Evolutionary conservation across 192 early-diverging fungal species (phyloP), one percentile per base, ranked within the genome.

Genomic region (Oehlia diaphana): DNA sequence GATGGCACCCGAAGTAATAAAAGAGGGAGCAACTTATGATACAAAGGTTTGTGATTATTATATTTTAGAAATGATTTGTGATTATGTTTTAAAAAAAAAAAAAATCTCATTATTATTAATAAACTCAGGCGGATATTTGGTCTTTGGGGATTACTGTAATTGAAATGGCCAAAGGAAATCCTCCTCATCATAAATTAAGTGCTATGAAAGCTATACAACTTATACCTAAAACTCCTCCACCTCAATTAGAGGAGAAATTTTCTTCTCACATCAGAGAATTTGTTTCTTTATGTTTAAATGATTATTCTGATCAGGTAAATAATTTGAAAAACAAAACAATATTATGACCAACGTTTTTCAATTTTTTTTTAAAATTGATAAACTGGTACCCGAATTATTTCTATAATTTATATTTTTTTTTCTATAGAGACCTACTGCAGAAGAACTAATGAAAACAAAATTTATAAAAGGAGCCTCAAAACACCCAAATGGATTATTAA

Each of bases 101-200:
- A 44, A 58, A 7, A 9, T 42, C 39, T 58, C 16, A 71, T 49
- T 28, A 44, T 16, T 5, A 72, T 13, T 31, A 13, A 31, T 31
- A 50, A 10, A 16, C 13, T 64, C 83, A 96, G 92, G 95, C 95
- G n/a, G 98, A 99, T 83, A 97, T 99, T 49, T 99, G 98, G 98
- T 98, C 96, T 0, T 88, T 99, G 37, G 98, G 98, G 7, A 99
- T 99, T 81, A 99, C 98, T 6, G 93, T 97, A 33, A 97, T 98
- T 66, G 98, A 99, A 80, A 92, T 99, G 75, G 94, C 95, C 12
- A 97, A 93, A 21, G 97, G 97, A 23, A 95, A 94, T 63, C 98
- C 98, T 21, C 98, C 98, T 1, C 93, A 96, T 70, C 92, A 96
- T 6, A 92, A 99, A 77, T 89, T 93, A 65, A 95, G 97, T 83